phyloP scores from a whole-genome alignment of 306 rosid genomes.

The Prinsepia uniflora region DNA sequence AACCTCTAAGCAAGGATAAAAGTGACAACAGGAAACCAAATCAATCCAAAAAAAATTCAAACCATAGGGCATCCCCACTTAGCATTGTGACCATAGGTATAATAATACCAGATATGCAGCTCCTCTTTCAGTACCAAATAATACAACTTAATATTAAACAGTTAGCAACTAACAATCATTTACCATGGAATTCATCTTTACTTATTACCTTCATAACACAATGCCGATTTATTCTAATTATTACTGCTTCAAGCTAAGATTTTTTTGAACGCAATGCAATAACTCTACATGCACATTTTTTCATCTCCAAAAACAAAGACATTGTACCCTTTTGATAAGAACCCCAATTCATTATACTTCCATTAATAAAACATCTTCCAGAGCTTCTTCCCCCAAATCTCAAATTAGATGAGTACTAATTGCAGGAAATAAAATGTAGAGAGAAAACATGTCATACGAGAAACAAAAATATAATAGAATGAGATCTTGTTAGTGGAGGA shows the following conservation, averaged over 20 bases:
- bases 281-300: background rate
- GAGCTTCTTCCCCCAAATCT: background rate
- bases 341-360: background rate
- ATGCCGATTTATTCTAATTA: background rate
- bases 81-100: background rate
- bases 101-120: background rate
- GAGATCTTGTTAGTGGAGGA: background rate
- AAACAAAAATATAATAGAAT: background rate
- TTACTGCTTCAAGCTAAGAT: background rate
- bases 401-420: background rate
- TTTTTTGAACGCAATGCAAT: background rate
- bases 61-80: background rate
- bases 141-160: background rate
- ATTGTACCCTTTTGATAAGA: too few relatives aligned
- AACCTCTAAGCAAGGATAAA: background rate
- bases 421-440: background rate
- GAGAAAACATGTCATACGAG: background rate
- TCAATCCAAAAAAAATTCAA: background rate
- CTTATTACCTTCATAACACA: background rate
- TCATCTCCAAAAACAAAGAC: background rate
- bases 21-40: background rate
- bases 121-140: background rate
- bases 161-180: background rate
- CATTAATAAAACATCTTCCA: background rate
- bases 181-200: background rate